These are phyloP conservation scores for Paramecium caudatum DNA, from an alignment of 73 alveolate genomes.

Conservation along the genomic window DNA sequence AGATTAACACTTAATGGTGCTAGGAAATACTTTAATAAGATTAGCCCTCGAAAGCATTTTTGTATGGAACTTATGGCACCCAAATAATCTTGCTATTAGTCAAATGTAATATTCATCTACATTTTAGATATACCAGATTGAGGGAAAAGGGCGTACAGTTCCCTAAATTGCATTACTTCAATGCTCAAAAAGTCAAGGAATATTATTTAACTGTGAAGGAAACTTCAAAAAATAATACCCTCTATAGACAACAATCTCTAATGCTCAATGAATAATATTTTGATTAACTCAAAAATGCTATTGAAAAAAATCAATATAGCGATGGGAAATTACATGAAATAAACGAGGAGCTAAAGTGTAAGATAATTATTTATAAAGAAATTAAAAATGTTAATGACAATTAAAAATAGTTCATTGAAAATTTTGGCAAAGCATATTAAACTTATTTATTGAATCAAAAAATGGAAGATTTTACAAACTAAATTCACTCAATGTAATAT, in stretches of 20 bases:
- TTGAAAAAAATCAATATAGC: constrained; percentile 12
- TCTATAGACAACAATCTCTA: not conserved
- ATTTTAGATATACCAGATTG: constrained; percentile 34
- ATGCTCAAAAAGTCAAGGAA: constrained; percentile 39
- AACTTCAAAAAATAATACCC: not conserved
- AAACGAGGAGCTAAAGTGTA: constrained; percentile 23
- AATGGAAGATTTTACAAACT: constrained; percentile 5
- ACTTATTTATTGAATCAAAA: not conserved
- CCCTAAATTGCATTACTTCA: constrained; percentile 58
- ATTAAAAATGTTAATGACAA: not conserved
- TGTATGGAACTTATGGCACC: constrained; percentile 64
- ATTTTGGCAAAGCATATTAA: not conserved
- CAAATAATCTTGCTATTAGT: not conserved
- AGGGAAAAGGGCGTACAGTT: not conserved
- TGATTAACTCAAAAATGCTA: not conserved
- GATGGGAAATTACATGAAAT: constrained; percentile 17
- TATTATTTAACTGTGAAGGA: constrained; percentile 35
- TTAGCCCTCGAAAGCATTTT: constrained; percentile 31
- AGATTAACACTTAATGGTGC: constrained; percentile 11
- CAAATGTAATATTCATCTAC: not conserved
- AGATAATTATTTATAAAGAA: not conserved
- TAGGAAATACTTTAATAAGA: constrained; percentile 34
- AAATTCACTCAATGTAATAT: constrained; percentile 26
- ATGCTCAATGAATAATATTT: constrained; percentile 5
- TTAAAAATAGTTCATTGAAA: constrained; percentile 27